These are phyloP conservation scores for Haplographium delicatum DNA, from an alignment of 495 filamentous ascomycete species.

Conservation along the genomic window DNA sequence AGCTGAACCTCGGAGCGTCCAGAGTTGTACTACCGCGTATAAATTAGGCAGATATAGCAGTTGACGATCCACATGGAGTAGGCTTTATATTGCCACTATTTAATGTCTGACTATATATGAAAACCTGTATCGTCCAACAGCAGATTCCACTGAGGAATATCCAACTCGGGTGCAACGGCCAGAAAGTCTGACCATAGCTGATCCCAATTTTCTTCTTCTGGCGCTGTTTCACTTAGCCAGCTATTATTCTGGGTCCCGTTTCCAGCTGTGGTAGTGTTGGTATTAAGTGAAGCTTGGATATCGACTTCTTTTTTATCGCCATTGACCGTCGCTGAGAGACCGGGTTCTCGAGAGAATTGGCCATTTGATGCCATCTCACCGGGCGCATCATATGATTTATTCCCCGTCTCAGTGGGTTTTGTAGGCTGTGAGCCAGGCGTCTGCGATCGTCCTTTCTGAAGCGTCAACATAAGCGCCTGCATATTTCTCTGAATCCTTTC, in stretches of 20 bases:
- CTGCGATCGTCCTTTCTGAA: background rate
- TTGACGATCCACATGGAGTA: no score
- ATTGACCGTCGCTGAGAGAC: background rate
- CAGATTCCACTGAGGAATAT: slow-evolving; percentile 3
- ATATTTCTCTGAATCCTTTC: slow-evolving; percentile 3
- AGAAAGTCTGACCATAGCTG: slow-evolving; percentile 9
- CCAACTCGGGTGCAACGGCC: slow-evolving; percentile 2
- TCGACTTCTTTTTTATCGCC: background rate
- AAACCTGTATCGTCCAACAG: slow-evolving; percentile 7
- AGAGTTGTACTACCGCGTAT: no score
- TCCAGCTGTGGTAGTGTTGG: background rate
- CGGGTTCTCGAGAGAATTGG: background rate
- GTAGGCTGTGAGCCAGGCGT: background rate
- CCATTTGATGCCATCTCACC: background rate
- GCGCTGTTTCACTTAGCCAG: background rate
- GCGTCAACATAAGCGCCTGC: slow-evolving; percentile 3
- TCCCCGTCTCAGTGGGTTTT: background rate
- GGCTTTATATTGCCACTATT: background rate
- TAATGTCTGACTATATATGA: background rate
- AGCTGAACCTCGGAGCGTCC: no score
- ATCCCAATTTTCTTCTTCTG: slow-evolving; percentile 4
- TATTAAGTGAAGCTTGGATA: background rate
- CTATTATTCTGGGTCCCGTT: background rate
- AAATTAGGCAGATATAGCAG: no score
- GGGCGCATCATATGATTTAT: background rate